These are phyloP conservation scores for Cystofilobasidium macerans DNA, from an alignment of 768 basidiomycete genomes.

Conservation along the genomic window DNA sequence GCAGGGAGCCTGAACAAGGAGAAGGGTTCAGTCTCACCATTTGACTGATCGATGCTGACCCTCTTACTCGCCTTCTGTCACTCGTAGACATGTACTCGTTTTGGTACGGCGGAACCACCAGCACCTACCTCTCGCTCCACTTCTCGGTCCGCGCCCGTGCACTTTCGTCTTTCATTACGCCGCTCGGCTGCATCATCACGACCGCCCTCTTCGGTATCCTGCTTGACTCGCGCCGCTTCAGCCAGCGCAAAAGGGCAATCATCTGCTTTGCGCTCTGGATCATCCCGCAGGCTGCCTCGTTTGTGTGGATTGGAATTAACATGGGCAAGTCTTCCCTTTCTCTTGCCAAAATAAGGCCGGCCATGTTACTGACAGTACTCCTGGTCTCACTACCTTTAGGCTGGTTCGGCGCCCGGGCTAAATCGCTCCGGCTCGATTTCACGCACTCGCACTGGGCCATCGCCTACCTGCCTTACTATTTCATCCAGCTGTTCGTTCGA, in stretches of 20 bases:
- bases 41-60: too few species aligned
- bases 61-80: too few species aligned
- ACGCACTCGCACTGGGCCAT: neutral
- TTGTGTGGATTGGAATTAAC: neutral
- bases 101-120: too few species aligned
- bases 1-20: too few species aligned
- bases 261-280: neutral
- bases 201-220: neutral
- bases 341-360: too few species aligned
- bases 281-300: neutral
- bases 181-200: neutral
- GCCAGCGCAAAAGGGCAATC: neutral
- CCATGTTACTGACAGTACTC: too few species aligned
- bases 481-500: neutral
- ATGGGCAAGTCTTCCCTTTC: too few species aligned
- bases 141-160: slow-evolving; percentile 7
- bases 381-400: too few species aligned
- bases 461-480: neutral
- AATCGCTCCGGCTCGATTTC: neutral
- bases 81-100: too few species aligned
- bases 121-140: slow-evolving; percentile 2
- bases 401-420: neutral
- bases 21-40: too few species aligned
- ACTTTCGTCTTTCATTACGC: slow-evolving; percentile 4
- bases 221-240: neutral